Base-by-base conservation (phyloP, 2,329 filamentous ascomycete genomes). In the Alternaria brassicicola region DNA sequence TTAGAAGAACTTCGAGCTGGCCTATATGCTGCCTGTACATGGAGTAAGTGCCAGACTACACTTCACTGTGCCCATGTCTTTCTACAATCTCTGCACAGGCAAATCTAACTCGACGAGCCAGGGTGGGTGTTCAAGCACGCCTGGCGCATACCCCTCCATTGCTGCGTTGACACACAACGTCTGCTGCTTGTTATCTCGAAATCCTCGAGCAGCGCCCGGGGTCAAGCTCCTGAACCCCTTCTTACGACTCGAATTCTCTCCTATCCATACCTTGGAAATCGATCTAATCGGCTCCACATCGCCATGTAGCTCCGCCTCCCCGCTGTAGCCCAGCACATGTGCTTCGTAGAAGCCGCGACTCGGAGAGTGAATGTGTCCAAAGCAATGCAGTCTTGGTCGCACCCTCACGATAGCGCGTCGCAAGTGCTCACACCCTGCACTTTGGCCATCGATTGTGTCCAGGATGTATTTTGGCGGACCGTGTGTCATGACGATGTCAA, bases 401-500 rank as follows among this genome's bases (percentile, higher is more conserved):
- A 74, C 57, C 71, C 74, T 76, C 41, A 75, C 72, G 1, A 84
- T 73, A 0, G 85, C 86, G 1, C 76, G 71, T 4, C 83, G 76
- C 0, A 89, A 74, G 68, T 83, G 80, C 46, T 80, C 77, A 69
- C 86, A 88, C 0, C 86, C 87, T 1, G 82, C 84, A 23, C 73
- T 71, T 19, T 73, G 64, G 0, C 63, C 64, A 6, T 58, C 45
- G 1, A 75, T 78, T 5, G 62, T 46, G 63, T 88, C 86, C 1
- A 87, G 72, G 3, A 83, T 72, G 1, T 78, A 79, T 15, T 75
- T 71, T 0, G 86, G 84, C 3, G 86, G 86, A 0, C 85, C 86
- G 68, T 88, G 86, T 0, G 85, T 88, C 63, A 88, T 79, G 54
- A 87, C 76, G 15, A 88, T 80, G 66, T 88, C 85, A n/a, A 86